Conservation (phyloP, 2,329 filamentous ascomycete species). For the Scedosporium boydii region DNA sequence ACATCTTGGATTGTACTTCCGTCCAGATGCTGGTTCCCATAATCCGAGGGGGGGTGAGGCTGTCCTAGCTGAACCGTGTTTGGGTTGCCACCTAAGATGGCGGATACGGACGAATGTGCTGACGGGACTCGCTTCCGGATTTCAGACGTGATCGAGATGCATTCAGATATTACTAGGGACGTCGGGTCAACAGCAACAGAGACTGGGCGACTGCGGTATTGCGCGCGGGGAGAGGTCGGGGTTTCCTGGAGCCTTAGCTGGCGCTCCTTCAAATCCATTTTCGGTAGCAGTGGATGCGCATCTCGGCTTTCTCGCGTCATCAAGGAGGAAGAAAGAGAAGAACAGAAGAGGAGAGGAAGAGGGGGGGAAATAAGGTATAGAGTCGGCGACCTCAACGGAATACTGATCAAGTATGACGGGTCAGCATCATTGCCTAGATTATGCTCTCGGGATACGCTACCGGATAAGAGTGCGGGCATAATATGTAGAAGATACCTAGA, state of each 20-base stretch:
- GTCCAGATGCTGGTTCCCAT: background rate
- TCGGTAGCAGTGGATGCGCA: background rate
- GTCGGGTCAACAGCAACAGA: constrained; percentile 84
- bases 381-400: too few relatives aligned
- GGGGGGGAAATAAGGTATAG: too few relatives aligned
- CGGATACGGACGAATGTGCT: constrained; percentile 90
- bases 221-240: constrained; percentile 29
- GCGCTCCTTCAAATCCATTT: background rate
- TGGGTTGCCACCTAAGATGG: constrained; percentile 75
- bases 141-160: constrained; percentile 93
- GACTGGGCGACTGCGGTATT: constrained; percentile 52
- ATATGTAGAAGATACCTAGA: too few relatives aligned
- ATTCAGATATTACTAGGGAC: constrained; percentile 93
- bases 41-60: constrained; percentile 20
- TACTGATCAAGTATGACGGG: too few relatives aligned
- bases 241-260: background rate
- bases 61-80: constrained; percentile 46
- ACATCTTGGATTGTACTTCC: constrained; percentile 24
- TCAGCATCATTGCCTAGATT: too few relatives aligned
- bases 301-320: background rate
- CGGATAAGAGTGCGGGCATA: too few relatives aligned
- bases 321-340: too few relatives aligned
- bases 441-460: too few relatives aligned
- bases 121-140: constrained; percentile 97
- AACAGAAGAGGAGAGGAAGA: too few relatives aligned